Evolutionary conservation across 2,329 filamentous ascomycete genomes (phyloP).

Genomic region (Zasmidium cellare): DNA sequence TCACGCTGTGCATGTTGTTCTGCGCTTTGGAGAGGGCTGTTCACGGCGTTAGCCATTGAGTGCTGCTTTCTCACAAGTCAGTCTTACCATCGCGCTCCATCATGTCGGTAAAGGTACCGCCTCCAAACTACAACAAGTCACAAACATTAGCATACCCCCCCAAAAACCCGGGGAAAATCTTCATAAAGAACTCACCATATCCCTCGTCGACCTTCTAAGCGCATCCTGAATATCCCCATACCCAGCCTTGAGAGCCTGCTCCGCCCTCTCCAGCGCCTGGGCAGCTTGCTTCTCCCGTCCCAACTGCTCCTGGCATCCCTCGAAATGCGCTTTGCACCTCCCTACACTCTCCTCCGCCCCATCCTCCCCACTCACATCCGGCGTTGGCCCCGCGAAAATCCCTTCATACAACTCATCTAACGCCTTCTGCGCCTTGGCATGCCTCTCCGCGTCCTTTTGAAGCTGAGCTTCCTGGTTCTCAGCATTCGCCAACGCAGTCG

Average conservation of each 20-base stretch:
- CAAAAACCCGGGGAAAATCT: too few species aligned
- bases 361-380: conserved; percentile 57
- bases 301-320: conserved; percentile 37
- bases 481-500: conserved; percentile 44
- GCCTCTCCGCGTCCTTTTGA: conserved; percentile 34
- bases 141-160: too few species aligned
- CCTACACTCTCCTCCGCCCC: conserved; percentile 42
- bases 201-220: conserved; percentile 42
- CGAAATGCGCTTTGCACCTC: conserved; percentile 40
- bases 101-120: conserved; percentile 52
- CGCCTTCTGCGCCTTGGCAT: conserved; percentile 47
- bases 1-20: conserved; percentile 32
- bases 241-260: conserved; percentile 38
- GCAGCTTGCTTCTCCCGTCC: conserved; percentile 47
- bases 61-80: too few species aligned
- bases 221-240: conserved; percentile 45
- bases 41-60: too few species aligned
- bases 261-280: conserved; percentile 36
- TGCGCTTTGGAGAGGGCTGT: conserved; percentile 53
- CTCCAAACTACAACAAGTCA: conserved; percentile 41
- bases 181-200: conserved; percentile 41
- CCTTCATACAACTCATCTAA: conserved; percentile 55
- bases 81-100: conserved; percentile 57
- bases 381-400: conserved; percentile 56
- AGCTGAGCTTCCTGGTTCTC: conserved; percentile 38